phyloP scores from a whole-genome alignment of 1,284 basidiomycete species.

The Gomphus sp. region DNA sequence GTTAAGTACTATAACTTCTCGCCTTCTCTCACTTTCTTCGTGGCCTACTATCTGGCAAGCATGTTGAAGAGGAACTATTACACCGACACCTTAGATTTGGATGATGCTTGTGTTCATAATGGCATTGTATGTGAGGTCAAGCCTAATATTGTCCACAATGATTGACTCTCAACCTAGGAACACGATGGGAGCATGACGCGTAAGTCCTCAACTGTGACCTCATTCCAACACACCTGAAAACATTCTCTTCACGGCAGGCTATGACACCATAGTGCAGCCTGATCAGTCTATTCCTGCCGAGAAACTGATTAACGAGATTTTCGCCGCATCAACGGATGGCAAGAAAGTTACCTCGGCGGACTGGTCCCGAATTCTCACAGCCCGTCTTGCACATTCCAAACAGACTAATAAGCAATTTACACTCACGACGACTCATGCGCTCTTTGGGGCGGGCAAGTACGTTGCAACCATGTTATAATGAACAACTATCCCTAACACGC shows the following conservation, averaged over 20 bases:
- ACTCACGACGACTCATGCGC: constrained; percentile 37
- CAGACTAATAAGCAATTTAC: constrained; percentile 46
- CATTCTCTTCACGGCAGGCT: constrained; percentile 30
- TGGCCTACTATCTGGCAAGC: constrained; percentile 47
- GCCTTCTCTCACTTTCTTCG: constrained; percentile 53
- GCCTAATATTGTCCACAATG: background rate
- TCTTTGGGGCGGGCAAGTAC: constrained; percentile 62
- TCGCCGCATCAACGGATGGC: constrained; percentile 52
- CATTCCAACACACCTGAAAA: background rate
- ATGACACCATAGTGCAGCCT: constrained; percentile 40
- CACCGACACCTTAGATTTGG: constrained; percentile 51
- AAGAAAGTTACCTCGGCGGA: constrained; percentile 47
- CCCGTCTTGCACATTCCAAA: constrained; percentile 48
- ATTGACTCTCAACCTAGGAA: constrained; percentile 25
- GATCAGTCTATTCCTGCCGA: constrained; percentile 43
- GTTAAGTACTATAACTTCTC: constrained; percentile 59
- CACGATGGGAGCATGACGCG: constrained; percentile 67
- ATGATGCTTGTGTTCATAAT: constrained; percentile 61
- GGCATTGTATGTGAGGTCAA: constrained; percentile 32
- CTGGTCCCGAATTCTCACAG: constrained; percentile 42
- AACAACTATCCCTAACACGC: constrained; percentile 6
- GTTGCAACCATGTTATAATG: constrained; percentile 16
- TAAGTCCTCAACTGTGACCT: constrained; percentile 19
- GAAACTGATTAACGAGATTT: constrained; percentile 39
- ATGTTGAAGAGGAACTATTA: constrained; percentile 47